Percentiles rank a stretch among this genome's conserved stretches.
phyloP scores from a whole-genome alignment of 1,284 basidiomycete species.

The Leccinum laetum region DNA sequence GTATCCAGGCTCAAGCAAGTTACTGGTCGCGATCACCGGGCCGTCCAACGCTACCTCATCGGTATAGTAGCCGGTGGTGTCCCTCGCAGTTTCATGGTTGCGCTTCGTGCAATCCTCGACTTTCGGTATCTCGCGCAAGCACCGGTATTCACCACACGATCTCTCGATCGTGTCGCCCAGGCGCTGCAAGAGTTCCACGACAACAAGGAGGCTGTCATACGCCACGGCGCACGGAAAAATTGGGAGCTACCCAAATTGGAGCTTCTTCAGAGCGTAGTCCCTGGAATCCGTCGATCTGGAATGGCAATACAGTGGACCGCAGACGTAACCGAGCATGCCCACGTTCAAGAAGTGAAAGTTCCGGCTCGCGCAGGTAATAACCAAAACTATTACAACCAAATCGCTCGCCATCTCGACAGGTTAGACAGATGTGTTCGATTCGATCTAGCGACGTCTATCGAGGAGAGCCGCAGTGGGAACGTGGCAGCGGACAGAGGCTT shows the following conservation, averaged over 20 bases:
- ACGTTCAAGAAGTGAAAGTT: slow-evolving; percentile 7
- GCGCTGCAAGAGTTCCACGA: slow-evolving; percentile 10
- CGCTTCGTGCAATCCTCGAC: not conserved
- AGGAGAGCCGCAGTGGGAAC: not conserved
- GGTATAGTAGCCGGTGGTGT: slow-evolving; percentile 1
- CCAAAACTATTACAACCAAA: not conserved
- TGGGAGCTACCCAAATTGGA: not conserved
- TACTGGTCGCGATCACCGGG: not conserved
- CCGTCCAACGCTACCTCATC: slow-evolving; percentile 3
- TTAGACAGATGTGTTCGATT: slow-evolving; percentile 8
- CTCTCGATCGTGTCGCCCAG: not conserved
- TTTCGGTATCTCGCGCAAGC: slow-evolving; percentile 10
- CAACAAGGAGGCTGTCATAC: slow-evolving; percentile 2
- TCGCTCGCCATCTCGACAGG: not conserved
- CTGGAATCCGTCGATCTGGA: not conserved
- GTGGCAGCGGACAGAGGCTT: not conserved
- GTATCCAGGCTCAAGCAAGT: slow-evolving; percentile 6
- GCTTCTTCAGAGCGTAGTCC: not conserved
- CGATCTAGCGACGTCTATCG: slow-evolving; percentile 1
- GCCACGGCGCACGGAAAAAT: not conserved
- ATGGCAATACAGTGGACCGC: slow-evolving; percentile 7
- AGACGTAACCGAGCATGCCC: slow-evolving; percentile 6
- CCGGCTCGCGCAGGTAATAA: slow-evolving; percentile 7
- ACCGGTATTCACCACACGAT: not conserved
- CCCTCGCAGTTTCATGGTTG: not conserved